A percentile compares a stretch with the other conserved stretches of the same genome.
phyloP scores from a whole-genome alignment of 371 early-diverging fungal species.

The Nematocida major region DNA sequence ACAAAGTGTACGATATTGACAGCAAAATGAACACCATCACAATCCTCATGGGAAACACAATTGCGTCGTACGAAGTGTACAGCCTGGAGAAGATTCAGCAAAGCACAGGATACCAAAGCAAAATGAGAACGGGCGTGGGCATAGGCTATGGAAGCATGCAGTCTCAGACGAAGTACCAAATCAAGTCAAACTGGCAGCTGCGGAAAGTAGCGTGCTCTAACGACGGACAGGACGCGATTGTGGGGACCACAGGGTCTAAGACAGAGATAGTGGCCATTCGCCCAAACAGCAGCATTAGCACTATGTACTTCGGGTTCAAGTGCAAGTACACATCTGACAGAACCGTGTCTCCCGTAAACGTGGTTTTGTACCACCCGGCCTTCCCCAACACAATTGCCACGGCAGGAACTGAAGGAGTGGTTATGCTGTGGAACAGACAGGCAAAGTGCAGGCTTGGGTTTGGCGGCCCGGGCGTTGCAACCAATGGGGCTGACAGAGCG shows the following conservation, averaged over 20 bases:
- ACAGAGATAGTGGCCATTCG: conserved; percentile 48
- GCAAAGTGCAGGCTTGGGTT: conserved; percentile 70
- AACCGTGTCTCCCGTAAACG: conserved; percentile 68
- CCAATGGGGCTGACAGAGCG: conserved; percentile 65
- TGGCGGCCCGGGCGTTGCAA: conserved; percentile 32
- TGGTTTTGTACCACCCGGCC: conserved; percentile 75
- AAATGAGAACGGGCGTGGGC: background rate
- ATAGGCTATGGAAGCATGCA: background rate
- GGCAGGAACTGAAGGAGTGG: conserved; percentile 79
- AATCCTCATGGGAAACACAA: conserved; percentile 72
- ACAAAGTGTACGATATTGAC: conserved; percentile 82
- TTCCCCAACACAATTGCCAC: conserved; percentile 78
- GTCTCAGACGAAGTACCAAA: conserved; percentile 17
- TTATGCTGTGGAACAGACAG: conserved; percentile 86
- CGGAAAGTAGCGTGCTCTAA: conserved; percentile 46
- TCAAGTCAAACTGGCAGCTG: conserved; percentile 56
- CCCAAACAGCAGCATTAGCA: conserved; percentile 67
- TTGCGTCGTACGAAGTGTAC: conserved; percentile 71
- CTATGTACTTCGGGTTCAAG: conserved; percentile 68
- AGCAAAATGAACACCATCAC: conserved; percentile 69
- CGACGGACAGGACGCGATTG: conserved; percentile 39
- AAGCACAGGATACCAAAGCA: background rate
- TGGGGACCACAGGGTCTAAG: conserved; percentile 62
- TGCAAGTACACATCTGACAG: conserved; percentile 74
- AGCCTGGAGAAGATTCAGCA: conserved; percentile 26